A percentile compares a stretch with the other conserved stretches of the same genome.
These are phyloP conservation scores for Chaetoceros tenuissimus DNA, from an alignment of 108 stramenopile species.

Conservation along the genomic window DNA sequence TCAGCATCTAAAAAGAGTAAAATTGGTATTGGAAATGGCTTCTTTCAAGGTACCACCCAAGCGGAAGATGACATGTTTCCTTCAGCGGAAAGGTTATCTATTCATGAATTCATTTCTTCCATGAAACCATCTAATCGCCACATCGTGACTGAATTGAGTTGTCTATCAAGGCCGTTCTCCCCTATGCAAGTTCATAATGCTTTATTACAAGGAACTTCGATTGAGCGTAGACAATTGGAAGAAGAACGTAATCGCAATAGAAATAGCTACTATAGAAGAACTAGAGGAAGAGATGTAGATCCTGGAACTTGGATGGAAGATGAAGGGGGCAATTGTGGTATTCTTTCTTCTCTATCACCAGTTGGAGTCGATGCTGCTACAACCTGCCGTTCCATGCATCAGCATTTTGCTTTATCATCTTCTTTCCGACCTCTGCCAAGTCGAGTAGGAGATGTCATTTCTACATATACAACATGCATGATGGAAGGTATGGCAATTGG, in stretches of 20 bases:
- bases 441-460: not conserved
- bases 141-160: constrained; percentile 55
- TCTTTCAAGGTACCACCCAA: constrained; percentile 21
- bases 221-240: constrained; percentile 50
- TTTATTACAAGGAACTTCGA: constrained; percentile 41
- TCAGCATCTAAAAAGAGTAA: constrained; percentile 12
- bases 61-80: constrained; percentile 27
- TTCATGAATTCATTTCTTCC: constrained; percentile 53
- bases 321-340: constrained; percentile 5
- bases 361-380: constrained; percentile 5
- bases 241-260: constrained; percentile 8
- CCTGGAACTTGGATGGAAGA: constrained; percentile 66
- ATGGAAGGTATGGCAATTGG: constrained; percentile 67
- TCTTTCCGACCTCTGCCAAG: constrained; percentile 36
- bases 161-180: constrained; percentile 12
- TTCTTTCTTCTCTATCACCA: constrained; percentile 1
- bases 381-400: constrained; percentile 45
- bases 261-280: constrained; percentile 7
- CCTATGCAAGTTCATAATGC: constrained; percentile 11
- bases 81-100: constrained; percentile 30
- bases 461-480: constrained; percentile 20
- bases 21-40: constrained; percentile 35
- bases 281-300: constrained; percentile 18
- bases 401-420: constrained; percentile 62
- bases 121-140: constrained; percentile 37